Base-by-base conservation (phyloP, 805 yeast species). In the Ogataea philodendri region DNA sequence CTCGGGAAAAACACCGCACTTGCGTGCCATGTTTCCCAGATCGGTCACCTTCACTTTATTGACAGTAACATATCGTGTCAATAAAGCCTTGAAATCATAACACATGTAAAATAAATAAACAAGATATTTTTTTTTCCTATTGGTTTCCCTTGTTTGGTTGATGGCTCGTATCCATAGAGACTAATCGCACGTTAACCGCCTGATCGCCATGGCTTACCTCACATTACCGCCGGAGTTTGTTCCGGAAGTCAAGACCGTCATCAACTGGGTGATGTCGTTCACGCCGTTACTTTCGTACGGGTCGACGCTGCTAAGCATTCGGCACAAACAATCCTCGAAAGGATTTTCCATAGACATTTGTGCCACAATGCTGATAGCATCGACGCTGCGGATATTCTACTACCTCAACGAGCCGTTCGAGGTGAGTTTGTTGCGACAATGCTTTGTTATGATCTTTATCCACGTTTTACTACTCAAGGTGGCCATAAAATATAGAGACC, bases 281-380 rank as follows among this genome's bases (percentile, higher is more conserved):
- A 83, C 96, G 0, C 97, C 97, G 2, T 59, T 88, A 27, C 71
- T 89, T 42, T 84, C 96, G 5, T 88, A 89, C 54, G 95, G 95
- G 3, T 75, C 93, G 10, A 87, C 96, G 1, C 74, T 88, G 22
- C 66, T 76, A 30, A 69, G 83, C 44, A 87, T 88, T 9, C 71
- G 77, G 49, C 65, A 70, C 30, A 71, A 74, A 21, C 66, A 78
- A 54, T 72, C 88, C 1, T 74, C 90, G 1, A 67, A 74, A 15
- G 97, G 96, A 15, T 87, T 88, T 54, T 83, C 95, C 5, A 67
- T 87, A n/a, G 97, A 89, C 60, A 84, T 89, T 8, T 89, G 96
- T 61, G 89, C 87, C 5, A 85, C 95, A 5, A 87, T 89, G 95
- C 57, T 88, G 43, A 68, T 86, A 45, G 81, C 95, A 1, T 74